These are phyloP conservation scores for Lepraria neglecta DNA, from an alignment of 495 filamentous ascomycete species.

Conservation along the genomic window DNA sequence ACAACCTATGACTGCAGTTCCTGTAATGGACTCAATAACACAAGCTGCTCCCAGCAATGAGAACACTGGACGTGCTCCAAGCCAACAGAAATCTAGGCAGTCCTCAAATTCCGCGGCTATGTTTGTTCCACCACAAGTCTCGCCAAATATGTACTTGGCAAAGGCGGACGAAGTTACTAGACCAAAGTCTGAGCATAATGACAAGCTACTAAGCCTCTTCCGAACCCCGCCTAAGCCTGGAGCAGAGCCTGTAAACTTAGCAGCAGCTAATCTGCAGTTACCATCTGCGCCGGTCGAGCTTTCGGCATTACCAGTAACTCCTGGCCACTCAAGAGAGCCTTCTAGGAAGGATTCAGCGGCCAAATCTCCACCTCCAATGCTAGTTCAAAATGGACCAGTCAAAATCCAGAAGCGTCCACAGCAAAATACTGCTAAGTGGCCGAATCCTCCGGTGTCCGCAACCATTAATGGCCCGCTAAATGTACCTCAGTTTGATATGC, in stretches of 20 bases:
- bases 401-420: slow-evolving; percentile 10
- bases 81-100: background rate
- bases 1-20: background rate
- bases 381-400: slow-evolving; percentile 2
- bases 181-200: slow-evolving; percentile 29
- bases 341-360: slow-evolving; percentile 8
- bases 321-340: slow-evolving; percentile 21
- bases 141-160: background rate
- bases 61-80: background rate
- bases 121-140: slow-evolving; percentile 13
- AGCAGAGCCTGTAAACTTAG: slow-evolving; percentile 9
- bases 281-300: slow-evolving; percentile 25
- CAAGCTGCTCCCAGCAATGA: background rate
- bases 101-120: background rate
- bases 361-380: background rate
- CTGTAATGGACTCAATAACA: background rate
- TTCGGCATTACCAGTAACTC: slow-evolving; percentile 27
- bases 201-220: slow-evolving; percentile 33
- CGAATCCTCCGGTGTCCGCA: slow-evolving; percentile 34
- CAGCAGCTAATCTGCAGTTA: slow-evolving; percentile 8
- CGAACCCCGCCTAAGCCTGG: slow-evolving; percentile 23
- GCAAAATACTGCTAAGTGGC: slow-evolving; percentile 3
- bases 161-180: slow-evolving; percentile 6
- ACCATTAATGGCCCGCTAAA: slow-evolving; percentile 49
- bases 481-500: slow-evolving; percentile 43